Evolutionary conservation across 768 basidiomycete genomes (phyloP).

Genomic region (Guyanaporus albipodus): DNA sequence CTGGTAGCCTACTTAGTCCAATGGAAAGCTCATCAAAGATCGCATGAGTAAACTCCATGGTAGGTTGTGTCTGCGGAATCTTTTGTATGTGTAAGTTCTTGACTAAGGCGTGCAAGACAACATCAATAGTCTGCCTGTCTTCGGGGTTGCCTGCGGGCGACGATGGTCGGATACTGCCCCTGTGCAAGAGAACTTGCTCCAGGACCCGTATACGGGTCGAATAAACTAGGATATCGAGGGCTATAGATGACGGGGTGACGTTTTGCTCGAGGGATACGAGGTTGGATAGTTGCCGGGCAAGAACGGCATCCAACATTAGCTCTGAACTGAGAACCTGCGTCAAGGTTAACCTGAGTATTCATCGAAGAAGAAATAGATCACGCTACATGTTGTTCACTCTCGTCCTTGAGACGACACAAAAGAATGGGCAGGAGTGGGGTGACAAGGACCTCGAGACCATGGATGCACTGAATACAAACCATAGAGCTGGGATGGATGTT

Average conservation of each 20-base stretch:
- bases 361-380: neutral
- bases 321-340: slow-evolving; percentile 37
- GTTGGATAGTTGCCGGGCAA: slow-evolving; percentile 37
- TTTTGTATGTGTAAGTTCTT: slow-evolving; percentile 15
- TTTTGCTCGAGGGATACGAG: slow-evolving; percentile 26
- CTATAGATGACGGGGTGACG: slow-evolving; percentile 13
- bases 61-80: neutral
- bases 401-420: slow-evolving; percentile 43
- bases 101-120: slow-evolving; percentile 16
- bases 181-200: slow-evolving; percentile 39
- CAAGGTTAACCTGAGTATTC: slow-evolving; percentile 6
- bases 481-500: slow-evolving; percentile 6
- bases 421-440: slow-evolving; percentile 54
- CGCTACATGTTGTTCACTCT: slow-evolving; percentile 44
- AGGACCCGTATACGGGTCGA: slow-evolving; percentile 39
- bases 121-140: slow-evolving; percentile 12
- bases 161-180: neutral
- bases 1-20: slow-evolving; percentile 8
- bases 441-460: slow-evolving; percentile 40
- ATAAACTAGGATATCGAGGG: slow-evolving; percentile 43
- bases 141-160: neutral
- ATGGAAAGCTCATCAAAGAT: slow-evolving; percentile 18
- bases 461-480: slow-evolving; percentile 38
- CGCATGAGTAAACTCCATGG: neutral
- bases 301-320: slow-evolving; percentile 38